Conservation (phyloP, 1,139 yeast species). For the Blastobotrys malaysiensis region DNA sequence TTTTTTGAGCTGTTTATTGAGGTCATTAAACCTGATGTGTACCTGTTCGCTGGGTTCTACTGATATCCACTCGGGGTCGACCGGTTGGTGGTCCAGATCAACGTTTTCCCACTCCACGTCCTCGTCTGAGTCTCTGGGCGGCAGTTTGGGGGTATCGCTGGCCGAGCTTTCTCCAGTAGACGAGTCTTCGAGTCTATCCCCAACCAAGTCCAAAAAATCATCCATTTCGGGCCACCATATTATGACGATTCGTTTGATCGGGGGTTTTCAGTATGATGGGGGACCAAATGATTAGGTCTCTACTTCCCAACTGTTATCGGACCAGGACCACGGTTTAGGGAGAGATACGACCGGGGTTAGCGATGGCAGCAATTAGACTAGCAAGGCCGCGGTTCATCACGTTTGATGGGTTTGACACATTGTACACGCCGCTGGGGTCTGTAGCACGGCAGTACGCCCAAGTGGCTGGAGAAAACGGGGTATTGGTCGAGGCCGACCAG, state of each 20-base stretch:
- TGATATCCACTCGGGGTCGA: not conserved
- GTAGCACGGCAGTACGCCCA: conserved; percentile 23
- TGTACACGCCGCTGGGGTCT: conserved; percentile 22
- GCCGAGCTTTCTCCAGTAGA: not conserved
- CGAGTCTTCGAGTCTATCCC: not conserved
- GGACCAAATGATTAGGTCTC: no score
- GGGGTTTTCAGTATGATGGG: no score
- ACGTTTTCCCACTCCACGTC: not conserved
- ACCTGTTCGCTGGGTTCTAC: not conserved
- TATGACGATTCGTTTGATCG: no score
- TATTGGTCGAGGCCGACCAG: conserved; percentile 13
- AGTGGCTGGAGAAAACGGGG: conserved; percentile 18
- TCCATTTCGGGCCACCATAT: not conserved
- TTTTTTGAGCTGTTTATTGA: not conserved
- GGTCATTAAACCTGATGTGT: not conserved
- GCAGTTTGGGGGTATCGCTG: not conserved
- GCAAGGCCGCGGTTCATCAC: conserved; percentile 22
- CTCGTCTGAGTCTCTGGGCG: not conserved
- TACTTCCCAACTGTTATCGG: not conserved
- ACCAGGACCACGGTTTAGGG: no score
- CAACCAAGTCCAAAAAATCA: not conserved
- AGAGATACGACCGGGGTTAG: no score
- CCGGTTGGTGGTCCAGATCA: not conserved
- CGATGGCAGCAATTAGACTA: not conserved
- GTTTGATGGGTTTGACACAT: conserved; percentile 30